Base-by-base conservation (phyloP, 2,329 filamentous ascomycete species). In the Blastomyces parvus region DNA sequence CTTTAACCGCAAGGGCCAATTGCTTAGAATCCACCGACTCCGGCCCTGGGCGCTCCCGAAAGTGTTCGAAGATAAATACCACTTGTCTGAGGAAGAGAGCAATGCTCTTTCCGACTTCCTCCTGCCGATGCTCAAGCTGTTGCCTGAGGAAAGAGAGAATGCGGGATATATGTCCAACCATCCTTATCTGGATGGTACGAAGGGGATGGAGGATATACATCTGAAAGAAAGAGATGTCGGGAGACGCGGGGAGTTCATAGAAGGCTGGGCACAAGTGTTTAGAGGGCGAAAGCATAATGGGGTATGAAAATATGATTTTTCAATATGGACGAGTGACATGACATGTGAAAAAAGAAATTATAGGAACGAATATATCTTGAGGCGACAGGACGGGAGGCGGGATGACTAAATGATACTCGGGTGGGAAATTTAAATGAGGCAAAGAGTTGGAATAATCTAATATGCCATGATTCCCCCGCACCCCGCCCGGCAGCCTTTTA, bases 21-120 rank as follows among this genome's bases (percentile, higher is more conserved):
- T 99, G 46, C 90, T 94, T 64, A 97, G 99, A 78, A 99, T 99
- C 70, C 94, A 97, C 76, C 86, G 94, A 55, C 83, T 99, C 67
- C 89, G 94, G 61, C 93, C 97, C 78, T 99, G 94, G 94, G 91
- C 92, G 0, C 81, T 99, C 6, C 86, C 92, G 0, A 93, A 97
- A 71, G 94, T 99, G 1, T 82, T 99, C 40, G 85, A 88, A 65
- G 94, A 99, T 77, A 99, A 99, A 74, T 99, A 99, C 73, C 94
- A 97, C 75, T 97, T 96, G 77, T 87, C 85, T 67, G 85, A 89
- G 14, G 86, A 96, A 60, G 91, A 97, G 69, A 86, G 85, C 55
- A 88, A 87, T 77, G 85, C 85, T 65, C 88, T 97, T 67, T 83
- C 87, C 19, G 88, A 90, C 36, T 97, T 99, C 77, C 76, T 99